Base-by-base conservation (phyloP, 495 filamentous ascomycete genomes). In the Xylaria sp. region DNA sequence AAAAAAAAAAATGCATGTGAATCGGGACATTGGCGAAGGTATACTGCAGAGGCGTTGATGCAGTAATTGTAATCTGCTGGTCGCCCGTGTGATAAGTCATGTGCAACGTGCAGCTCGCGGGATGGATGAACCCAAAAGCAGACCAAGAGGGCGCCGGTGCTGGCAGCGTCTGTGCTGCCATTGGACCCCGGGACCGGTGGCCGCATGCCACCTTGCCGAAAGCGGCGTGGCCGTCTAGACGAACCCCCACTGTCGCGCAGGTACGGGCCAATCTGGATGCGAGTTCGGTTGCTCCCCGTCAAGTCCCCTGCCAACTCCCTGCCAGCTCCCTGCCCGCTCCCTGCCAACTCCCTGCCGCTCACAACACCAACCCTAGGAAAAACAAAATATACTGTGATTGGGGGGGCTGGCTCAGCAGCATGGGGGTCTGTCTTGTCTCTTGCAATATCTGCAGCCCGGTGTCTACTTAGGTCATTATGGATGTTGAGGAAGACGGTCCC, bases 271-370 rank as follows among this genome's bases (percentile, higher is more conserved):
- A 78, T 78, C 11, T 63, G 17, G 33, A 37, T 24, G 59, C 41
- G 9, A 8, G 29, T 31, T 78, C 74, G 72, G 70, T 76, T 78
- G 61, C 74, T 77, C 72, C 75, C 76, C 72, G 74, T 76, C 66
- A 66, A 71, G 61, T 69, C 69, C 71, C 74, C 52, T 50, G 67
- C 59, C 35, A 35, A n/a, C 61, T 40, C 31, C 61, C n/a, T 46
- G 14, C n/a, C 21, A n/a, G 61, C 74, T 77, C 72, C 75, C 76
- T 70, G 74, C 74, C 66, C 62, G 61, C 67, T 67, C 71, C 74
- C 52, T 50, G 67, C 59, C 35, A 35, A n/a, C 61, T 40, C 31
- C 61, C n/a, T 46, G 14, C n/a, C 11, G 8, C 24, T 19, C 53
- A 9, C 40, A 29, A 44, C 50, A 41, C 66, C 55, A 26, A 40